Evolutionary conservation across 495 filamentous ascomycete genomes (phyloP), one percentile per base, ranked within the genome.

Genomic region (Trichoderma virens): DNA sequence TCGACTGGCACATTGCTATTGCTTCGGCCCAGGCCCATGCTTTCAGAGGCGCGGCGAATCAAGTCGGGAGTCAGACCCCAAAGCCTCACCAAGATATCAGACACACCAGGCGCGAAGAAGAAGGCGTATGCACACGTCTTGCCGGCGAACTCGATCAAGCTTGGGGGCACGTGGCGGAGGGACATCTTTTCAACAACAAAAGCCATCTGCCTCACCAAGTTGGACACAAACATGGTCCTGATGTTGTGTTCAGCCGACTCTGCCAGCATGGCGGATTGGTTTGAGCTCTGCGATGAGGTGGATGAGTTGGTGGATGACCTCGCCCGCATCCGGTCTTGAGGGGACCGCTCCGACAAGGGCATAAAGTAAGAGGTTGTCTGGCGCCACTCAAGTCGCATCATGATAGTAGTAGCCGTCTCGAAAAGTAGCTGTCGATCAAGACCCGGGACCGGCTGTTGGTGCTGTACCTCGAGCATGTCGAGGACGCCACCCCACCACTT

Each of bases 71-170:
- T 83, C 34, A 89, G 79, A 45, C 85, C 85, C 94, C 93, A 97
- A 28, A 97, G 75, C 30, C 91, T 83, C 31, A 96, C 85, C 62
- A 98, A 80, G 43, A 93, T 85, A 69, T 97, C 93, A 41, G 92
- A 89, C 64, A 97, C 83, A 20, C 92, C 92, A 0, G 92, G 89
- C 43, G 91, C 94, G 73, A 97, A 98, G 71, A 94, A 95, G 75
- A 97, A 98, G 38, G 94, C 94, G 74, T 96, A 97, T 9, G 94
- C 94, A 68, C 87, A 90, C 18, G 92, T 91, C 74, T 95, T 97
- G 61, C 93, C 94, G 70, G 91, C 94, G 76, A 97, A 98, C 35
- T 88, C 86, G 59, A 98, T 92, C 65, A 98, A 74, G 70, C 90
- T 95, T 41, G 90, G 86, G n/a, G 94, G 90, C n/a, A 92, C 90